These are phyloP conservation scores for Biancaea sappan DNA, from an alignment of 306 rosid species.

Conservation along the genomic window DNA sequence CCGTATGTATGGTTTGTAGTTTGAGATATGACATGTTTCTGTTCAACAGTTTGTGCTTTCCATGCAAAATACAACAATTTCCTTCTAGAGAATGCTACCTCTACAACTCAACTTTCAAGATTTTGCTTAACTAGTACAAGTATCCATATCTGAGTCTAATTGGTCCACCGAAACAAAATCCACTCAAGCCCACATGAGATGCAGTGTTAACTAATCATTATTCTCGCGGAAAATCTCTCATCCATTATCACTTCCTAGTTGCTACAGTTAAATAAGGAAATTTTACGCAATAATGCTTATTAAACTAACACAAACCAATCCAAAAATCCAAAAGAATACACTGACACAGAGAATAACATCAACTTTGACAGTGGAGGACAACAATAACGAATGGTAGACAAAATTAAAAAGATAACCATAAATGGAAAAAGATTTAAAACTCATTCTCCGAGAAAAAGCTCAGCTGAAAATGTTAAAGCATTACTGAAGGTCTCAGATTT, in stretches of 20 bases:
- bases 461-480: conserved; percentile 7
- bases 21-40: too few species aligned
- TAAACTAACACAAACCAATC: conserved; percentile 28
- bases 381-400: neutral
- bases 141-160: too few species aligned
- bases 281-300: conserved; percentile 28
- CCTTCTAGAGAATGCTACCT: too few species aligned
- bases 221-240: neutral
- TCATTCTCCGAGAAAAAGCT: conserved; percentile 28
- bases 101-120: too few species aligned
- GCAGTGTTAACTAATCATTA: neutral
- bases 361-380: conserved; percentile 26
- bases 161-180: too few species aligned
- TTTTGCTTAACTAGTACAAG: too few species aligned
- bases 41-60: too few species aligned
- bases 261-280: conserved; percentile 22
- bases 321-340: conserved; percentile 21
- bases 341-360: neutral
- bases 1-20: too few species aligned
- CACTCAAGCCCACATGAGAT: too few species aligned
- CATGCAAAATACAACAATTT: too few species aligned
- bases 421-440: conserved; percentile 24
- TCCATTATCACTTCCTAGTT: neutral
- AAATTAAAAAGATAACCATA: conserved; percentile 7
- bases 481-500: conserved; percentile 42